Percentiles rank a stretch among this genome's conserved stretches.
Evolutionary conservation across 805 yeast genomes (phyloP).

Genomic region (Myxozyma geophila): DNA sequence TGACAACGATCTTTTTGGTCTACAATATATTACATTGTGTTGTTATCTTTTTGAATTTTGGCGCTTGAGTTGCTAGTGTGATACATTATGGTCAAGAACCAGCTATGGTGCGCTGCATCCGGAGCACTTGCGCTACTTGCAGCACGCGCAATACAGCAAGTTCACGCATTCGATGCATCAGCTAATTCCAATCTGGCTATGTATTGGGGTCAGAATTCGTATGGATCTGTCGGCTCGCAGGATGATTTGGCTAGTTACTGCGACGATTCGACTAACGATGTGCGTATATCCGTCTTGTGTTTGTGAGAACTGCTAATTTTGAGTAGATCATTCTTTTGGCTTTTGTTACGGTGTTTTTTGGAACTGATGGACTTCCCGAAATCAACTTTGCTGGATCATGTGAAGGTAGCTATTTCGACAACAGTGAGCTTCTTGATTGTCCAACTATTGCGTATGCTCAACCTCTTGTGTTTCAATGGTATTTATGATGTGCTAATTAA

Average conservation of each 20-base stretch:
- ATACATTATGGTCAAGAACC: background rate
- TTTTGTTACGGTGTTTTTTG: slow-evolving; percentile 65
- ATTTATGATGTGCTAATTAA: background rate
- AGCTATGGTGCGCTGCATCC: background rate
- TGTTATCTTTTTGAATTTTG: too few species aligned
- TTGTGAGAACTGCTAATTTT: slow-evolving; percentile 42
- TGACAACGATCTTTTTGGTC: too few species aligned
- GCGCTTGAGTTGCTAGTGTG: background rate
- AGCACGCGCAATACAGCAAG: slow-evolving; percentile 3
- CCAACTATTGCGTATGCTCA: slow-evolving; percentile 48
- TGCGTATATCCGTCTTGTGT: slow-evolving; percentile 62
- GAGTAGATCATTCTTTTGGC: slow-evolving; percentile 71
- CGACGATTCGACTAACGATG: slow-evolving; percentile 65
- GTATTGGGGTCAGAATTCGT: slow-evolving; percentile 89
- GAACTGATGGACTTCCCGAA: slow-evolving; percentile 44
- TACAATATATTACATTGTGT: too few species aligned
- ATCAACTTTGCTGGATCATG: slow-evolving; percentile 65
- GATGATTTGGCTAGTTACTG: slow-evolving; percentile 61
- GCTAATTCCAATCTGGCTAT: slow-evolving; percentile 67
- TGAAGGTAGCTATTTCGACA: slow-evolving; percentile 38
- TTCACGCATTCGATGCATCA: slow-evolving; percentile 29
- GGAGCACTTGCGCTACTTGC: background rate
- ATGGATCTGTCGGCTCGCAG: slow-evolving; percentile 52
- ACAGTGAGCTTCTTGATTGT: slow-evolving; percentile 53
- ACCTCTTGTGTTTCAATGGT: too few species aligned